phyloP scores from a whole-genome alignment of 1,139 yeast genomes.

The Debaryomyces coudertii region DNA sequence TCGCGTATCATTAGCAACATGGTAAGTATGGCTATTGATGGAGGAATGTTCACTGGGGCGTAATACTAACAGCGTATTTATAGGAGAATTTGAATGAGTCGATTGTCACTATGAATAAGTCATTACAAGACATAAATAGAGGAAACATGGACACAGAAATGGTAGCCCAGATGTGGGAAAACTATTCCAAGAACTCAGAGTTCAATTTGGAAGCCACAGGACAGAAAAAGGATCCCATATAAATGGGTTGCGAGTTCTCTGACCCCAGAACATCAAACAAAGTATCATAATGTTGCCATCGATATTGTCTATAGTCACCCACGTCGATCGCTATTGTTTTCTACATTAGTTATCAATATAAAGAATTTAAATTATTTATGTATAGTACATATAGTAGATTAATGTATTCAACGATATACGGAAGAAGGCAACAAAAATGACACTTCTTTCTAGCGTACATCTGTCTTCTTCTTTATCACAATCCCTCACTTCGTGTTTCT shows the following conservation, averaged over 20 bases:
- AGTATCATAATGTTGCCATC: no score
- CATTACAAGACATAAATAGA: constrained; percentile 63
- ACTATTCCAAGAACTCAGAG: constrained; percentile 70
- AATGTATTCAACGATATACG: neutral
- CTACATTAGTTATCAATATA: constrained; percentile 5
- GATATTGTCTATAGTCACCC: no score
- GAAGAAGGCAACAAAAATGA: neutral
- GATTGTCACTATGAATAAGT: constrained; percentile 61
- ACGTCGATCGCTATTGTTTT: neutral
- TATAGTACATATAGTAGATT: constrained; percentile 8
- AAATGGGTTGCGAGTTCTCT: constrained; percentile 5
- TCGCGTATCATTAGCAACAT: constrained; percentile 78
- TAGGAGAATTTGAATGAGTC: constrained; percentile 75
- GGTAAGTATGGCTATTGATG: constrained; percentile 42
- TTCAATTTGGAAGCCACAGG: constrained; percentile 76
- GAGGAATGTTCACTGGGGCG: neutral
- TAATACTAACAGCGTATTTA: constrained; percentile 11
- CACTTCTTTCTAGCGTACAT: neutral
- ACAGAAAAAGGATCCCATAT: constrained; percentile 59
- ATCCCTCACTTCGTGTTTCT: neutral
- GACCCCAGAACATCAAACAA: no score
- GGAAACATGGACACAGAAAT: constrained; percentile 73
- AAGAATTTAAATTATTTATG: constrained; percentile 9
- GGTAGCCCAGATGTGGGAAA: constrained; percentile 81
- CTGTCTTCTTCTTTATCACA: neutral